Evolutionary conservation across 176 grass and related monocot species (phyloP).

Genomic region (Dactylis glomerata): DNA sequence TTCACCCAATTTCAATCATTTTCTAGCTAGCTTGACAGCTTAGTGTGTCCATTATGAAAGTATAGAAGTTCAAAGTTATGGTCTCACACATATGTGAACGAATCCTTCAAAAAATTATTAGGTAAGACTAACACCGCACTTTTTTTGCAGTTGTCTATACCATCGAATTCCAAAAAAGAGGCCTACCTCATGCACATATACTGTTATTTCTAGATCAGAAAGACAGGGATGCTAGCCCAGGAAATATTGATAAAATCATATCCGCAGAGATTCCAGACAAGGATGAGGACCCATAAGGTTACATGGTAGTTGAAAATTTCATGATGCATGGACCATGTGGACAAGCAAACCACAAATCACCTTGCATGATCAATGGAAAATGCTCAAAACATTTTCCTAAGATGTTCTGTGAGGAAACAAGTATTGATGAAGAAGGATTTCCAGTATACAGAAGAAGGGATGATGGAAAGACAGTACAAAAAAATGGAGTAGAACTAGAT

Average conservation of each 20-base stretch:
- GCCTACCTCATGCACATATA: slow-evolving; percentile 23
- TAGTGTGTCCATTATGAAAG: background rate
- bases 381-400: too few relatives aligned
- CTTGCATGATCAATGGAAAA: too few relatives aligned
- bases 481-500: too few relatives aligned
- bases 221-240: background rate
- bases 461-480: too few relatives aligned
- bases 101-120: background rate
- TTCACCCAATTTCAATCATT: background rate
- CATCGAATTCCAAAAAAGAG: slow-evolving; percentile 13
- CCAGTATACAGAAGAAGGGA: too few relatives aligned
- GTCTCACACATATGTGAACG: background rate
- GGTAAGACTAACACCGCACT: background rate
- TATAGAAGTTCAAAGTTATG: background rate
- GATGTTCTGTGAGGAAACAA: too few relatives aligned
- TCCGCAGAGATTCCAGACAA: background rate
- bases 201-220: slow-evolving; percentile 7
- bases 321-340: too few relatives aligned
- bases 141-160: slow-evolving; percentile 7
- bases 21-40: background rate
- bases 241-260: slow-evolving; percentile 21
- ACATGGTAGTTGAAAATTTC: too few relatives aligned
- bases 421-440: too few relatives aligned
- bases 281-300: too few relatives aligned
- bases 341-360: too few relatives aligned